Base-by-base conservation (phyloP, 768 basidiomycete genomes). In the Crepidotus variabilis region DNA sequence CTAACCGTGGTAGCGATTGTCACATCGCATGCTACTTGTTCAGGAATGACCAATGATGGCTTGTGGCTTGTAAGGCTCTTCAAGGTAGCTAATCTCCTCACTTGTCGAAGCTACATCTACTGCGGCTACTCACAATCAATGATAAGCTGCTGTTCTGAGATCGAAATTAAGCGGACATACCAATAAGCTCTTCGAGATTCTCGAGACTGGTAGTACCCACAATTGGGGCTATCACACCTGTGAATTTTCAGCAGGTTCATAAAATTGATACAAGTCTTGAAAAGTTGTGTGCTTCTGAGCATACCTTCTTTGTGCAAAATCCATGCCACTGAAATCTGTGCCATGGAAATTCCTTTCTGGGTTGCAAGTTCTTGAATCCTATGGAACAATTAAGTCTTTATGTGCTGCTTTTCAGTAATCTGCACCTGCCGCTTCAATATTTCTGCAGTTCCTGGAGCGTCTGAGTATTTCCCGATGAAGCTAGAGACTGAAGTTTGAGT, bases 191-290 rank as follows among this genome's bases (percentile, higher is more conserved):
- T 49, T 77, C 66, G 32, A 86, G 65, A 59, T 83, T 79, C 43
- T 80, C 71, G 2, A 78, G 58, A 32, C 73, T 79, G 1, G 79
- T 80, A 0, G 77, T 74, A 0, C 83, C 84, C 22, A 85, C 75
- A 60, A 86, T 83, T 0, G 84, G 84, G 0, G 83, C 82, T 0
- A 80, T 72, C 9, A 85, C 76, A 32, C 71, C 74, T 71, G 47
- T n/a, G 46, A 5, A 43, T 18, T 23, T 28, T 28, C 8, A 28
- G 8, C 28, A 28, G 5, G 11, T 21, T 24, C 16, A 33, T 36
- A 14, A 50, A 20, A n/a, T 18, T 18, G 14, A 6, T 11, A 18
- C 11, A 9, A 23, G 13, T 28, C n/a, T 3, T 16, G 8, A 11
- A 39, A 11, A 3, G 46, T 16, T n/a, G n/a, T n/a, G n/a, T 28